Percentiles rank a stretch among this genome's conserved stretches.
phyloP scores from a whole-genome alignment of 2,329 filamentous ascomycete genomes.

The Fusarium chlamydosporum region DNA sequence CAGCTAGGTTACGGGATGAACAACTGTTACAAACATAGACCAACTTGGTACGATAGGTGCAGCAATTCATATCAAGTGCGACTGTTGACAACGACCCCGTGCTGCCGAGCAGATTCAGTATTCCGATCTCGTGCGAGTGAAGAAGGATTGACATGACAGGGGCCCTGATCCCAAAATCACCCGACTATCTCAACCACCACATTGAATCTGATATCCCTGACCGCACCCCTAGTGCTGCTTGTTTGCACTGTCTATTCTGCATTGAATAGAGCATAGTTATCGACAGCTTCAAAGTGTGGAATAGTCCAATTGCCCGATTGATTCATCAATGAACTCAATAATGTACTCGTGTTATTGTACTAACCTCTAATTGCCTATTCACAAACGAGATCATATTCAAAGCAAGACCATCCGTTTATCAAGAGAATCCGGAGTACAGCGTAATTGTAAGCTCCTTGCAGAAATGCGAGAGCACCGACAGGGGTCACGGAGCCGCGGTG shows the following conservation, averaged over 20 bases:
- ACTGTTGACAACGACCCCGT: constrained; percentile 11
- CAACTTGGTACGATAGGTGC: constrained; percentile 19
- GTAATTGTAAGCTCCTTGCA: constrained; percentile 36
- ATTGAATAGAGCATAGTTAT: constrained; percentile 3
- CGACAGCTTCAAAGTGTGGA: not conserved
- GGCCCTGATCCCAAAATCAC: constrained; percentile 28
- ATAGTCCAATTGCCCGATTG: too few relatives aligned
- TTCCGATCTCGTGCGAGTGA: constrained; percentile 42
- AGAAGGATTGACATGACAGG: constrained; percentile 18
- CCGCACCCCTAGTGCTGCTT: constrained; percentile 1
- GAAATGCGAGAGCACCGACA: constrained; percentile 30
- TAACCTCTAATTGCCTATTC: not conserved
- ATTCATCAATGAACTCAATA: too few relatives aligned
- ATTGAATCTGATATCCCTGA: constrained; percentile 30
- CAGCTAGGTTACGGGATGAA: constrained; percentile 40
- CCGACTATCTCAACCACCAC: constrained; percentile 36
- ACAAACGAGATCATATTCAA: constrained; percentile 9
- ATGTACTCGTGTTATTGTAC: not conserved
- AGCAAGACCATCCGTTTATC: not conserved
- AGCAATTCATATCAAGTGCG: constrained; percentile 18
- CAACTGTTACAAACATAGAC: constrained; percentile 35
- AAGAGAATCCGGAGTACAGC: constrained; percentile 43
- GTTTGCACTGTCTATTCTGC: constrained; percentile 3
- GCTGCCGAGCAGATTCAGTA: constrained; percentile 37
- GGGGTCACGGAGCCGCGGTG: constrained; percentile 42